Base-by-base conservation (phyloP, 2,329 filamentous ascomycete genomes). In the Taxawa tesnikishii region DNA sequence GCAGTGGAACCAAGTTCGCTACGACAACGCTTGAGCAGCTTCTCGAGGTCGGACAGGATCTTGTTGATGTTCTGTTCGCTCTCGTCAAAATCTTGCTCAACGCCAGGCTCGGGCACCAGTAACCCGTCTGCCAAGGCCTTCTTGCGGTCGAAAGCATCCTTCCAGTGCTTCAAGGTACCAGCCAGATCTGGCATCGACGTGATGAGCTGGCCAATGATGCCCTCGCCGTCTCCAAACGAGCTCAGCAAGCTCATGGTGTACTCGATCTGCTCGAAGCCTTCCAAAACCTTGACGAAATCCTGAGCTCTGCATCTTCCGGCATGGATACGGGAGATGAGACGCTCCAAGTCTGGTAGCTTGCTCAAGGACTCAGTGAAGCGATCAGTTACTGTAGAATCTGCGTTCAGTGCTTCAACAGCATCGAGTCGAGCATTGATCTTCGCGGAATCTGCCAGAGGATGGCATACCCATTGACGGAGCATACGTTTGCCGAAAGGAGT, bases 261-360 rank as follows among this genome's bases (percentile, higher is more conserved):
- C 41, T 94, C 85, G 28, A 98, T 96, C 56, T 94, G 88, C 60
- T 96, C 90, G 45, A 94, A 98, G 0, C 90, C 90, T 54, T 96
- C 87, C 0, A 98, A 66, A 0, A 96, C 88, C 29, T 78, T 81
- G 28, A 96, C 75, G 53, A 98, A 98, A 51, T 98, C 90, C 35
- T 90, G 82, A 0, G 85, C 73, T 49, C 77, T 83, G 60, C 87
- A 94, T n/a, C 75, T 75, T 1, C 83, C 83, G 1, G 90, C 90
- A 48, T 98, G 90, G 8, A 98, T 80, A 6, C 90, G 79, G 15
- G 90, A 98, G 33, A 96, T 92, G 28, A 96, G 70, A 24, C 90
- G 73, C 56, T 98, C 90, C 8, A 98, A 67, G 54, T 98, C 90
- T 2, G 90, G 90, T 67, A 98, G 79, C 56, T 85, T 92, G 38